A percentile compares a stretch with the other conserved stretches of the same genome.
Conservation (phyloP, 2,329 filamentous ascomycete species). For the Diaporthe velutina region DNA sequence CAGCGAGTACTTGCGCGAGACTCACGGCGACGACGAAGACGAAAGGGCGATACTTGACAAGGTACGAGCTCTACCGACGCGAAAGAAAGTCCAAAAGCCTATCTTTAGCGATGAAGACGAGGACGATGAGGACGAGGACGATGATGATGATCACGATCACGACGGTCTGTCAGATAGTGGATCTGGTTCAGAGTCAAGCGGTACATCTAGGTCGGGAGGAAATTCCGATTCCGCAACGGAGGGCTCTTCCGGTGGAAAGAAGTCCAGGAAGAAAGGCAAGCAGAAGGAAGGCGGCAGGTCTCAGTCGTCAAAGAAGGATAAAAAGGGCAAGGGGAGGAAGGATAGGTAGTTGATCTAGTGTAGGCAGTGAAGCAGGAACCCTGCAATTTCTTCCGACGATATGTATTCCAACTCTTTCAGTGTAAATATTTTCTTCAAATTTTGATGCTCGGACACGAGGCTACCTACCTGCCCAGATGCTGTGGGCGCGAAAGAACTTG, state of each 20-base stretch:
- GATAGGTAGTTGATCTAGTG: neutral
- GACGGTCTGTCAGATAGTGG: neutral
- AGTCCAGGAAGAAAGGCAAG: neutral
- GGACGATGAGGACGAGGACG: too few relatives aligned
- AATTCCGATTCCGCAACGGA: neutral
- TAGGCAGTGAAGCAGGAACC: too few relatives aligned
- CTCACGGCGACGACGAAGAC: slow-evolving; percentile 2
- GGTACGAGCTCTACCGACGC: neutral
- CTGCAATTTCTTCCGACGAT: neutral
- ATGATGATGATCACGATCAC: too few relatives aligned
- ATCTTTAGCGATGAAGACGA: neutral
- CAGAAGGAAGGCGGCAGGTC: neutral
- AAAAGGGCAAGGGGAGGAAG: neutral
- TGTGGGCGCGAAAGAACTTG: too few relatives aligned
- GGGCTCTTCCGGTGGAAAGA: neutral
- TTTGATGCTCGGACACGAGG: too few relatives aligned
- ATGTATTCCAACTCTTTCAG: too few relatives aligned
- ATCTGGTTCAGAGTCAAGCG: neutral
- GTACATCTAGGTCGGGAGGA: neutral
- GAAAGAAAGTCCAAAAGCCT: neutral
- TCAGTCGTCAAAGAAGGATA: neutral
- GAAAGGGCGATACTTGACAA: neutral
- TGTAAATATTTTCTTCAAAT: too few relatives aligned
- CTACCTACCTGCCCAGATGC: too few relatives aligned
- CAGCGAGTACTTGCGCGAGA: slow-evolving; percentile 4